Percentiles rank a stretch among this genome's conserved stretches.
Evolutionary conservation across 345 rosid species (phyloP).

Genomic region (Acer saccharum): DNA sequence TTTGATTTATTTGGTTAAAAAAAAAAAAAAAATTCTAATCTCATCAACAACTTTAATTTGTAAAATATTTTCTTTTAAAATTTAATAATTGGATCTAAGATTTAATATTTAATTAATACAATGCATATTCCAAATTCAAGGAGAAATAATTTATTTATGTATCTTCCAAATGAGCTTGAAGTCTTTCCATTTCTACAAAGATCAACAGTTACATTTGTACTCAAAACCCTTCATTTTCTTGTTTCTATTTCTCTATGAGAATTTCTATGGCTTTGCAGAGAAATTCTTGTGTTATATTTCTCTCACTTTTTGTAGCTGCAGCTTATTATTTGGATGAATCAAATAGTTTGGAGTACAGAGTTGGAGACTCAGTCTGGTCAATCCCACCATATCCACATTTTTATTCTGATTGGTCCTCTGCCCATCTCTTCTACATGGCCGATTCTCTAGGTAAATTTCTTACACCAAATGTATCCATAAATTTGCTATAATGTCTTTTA

Average conservation of each 20-base stretch:
- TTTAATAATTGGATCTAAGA: too few species aligned
- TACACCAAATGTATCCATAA: background rate
- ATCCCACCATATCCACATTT: constrained; percentile 39
- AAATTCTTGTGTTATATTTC: background rate
- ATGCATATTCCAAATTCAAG: background rate
- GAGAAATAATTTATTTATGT: background rate
- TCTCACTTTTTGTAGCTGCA: background rate
- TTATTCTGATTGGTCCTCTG: constrained; percentile 48
- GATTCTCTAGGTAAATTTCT: constrained; percentile 29
- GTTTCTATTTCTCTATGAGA: background rate
- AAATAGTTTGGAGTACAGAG: constrained; percentile 17
- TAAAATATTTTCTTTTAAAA: too few species aligned
- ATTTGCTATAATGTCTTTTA: background rate
- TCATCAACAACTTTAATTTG: background rate
- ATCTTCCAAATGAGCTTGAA: background rate
- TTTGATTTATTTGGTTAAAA: too few species aligned
- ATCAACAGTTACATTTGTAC: constrained; percentile 4
- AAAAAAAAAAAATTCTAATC: too few species aligned
- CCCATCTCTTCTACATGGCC: constrained; percentile 21
- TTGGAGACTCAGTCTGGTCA: constrained; percentile 44
- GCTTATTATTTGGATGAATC: background rate
- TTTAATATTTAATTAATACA: too few species aligned
- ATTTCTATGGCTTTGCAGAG: background rate
- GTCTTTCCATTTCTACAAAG: background rate
- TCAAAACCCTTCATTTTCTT: background rate